Evolutionary conservation across 1,139 yeast species (phyloP).

Genomic region (Taphrina deformans): DNA sequence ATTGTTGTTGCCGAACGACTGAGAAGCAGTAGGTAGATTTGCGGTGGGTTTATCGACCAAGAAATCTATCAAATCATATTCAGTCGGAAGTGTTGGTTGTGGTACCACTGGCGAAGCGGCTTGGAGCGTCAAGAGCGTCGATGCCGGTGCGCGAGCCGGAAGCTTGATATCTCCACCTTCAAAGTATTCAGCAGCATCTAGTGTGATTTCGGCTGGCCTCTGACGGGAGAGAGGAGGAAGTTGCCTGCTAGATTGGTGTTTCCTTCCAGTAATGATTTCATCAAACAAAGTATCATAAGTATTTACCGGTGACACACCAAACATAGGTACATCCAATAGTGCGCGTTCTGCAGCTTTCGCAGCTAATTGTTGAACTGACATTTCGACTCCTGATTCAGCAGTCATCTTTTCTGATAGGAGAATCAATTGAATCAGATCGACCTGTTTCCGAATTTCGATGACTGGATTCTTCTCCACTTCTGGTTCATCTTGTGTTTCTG

Average conservation of each 20-base stretch:
- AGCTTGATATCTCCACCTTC: slow-evolving; percentile 17
- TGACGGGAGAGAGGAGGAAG: slow-evolving; percentile 2
- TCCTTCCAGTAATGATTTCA: slow-evolving; percentile 1
- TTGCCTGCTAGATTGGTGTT: not conserved
- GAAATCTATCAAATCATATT: slow-evolving; percentile 16
- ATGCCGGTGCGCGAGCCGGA: slow-evolving; percentile 4
- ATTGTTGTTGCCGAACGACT: not conserved
- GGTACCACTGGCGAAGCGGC: slow-evolving; percentile 7
- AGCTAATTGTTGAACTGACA: slow-evolving; percentile 25
- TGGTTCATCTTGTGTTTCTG: slow-evolving; percentile 40
- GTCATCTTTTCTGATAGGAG: slow-evolving; percentile 26
- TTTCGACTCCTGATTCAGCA: slow-evolving; percentile 21
- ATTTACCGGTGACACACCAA: slow-evolving; percentile 17
- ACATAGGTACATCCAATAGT: slow-evolving; percentile 22
- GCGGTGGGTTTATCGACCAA: slow-evolving; percentile 3
- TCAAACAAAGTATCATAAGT: slow-evolving; percentile 20
- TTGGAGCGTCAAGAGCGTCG: slow-evolving; percentile 14
- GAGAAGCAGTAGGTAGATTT: not conserved
- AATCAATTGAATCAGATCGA: slow-evolving; percentile 37
- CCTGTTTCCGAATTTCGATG: slow-evolving; percentile 42
- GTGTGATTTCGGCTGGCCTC: not conserved
- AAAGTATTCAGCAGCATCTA: slow-evolving; percentile 19
- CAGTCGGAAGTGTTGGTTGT: not conserved
- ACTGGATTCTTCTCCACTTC: slow-evolving; percentile 42
- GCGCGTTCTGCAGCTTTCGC: slow-evolving; percentile 34